phyloP scores from a whole-genome alignment of 768 basidiomycete species.

The Leucocoprinus leucothites region DNA sequence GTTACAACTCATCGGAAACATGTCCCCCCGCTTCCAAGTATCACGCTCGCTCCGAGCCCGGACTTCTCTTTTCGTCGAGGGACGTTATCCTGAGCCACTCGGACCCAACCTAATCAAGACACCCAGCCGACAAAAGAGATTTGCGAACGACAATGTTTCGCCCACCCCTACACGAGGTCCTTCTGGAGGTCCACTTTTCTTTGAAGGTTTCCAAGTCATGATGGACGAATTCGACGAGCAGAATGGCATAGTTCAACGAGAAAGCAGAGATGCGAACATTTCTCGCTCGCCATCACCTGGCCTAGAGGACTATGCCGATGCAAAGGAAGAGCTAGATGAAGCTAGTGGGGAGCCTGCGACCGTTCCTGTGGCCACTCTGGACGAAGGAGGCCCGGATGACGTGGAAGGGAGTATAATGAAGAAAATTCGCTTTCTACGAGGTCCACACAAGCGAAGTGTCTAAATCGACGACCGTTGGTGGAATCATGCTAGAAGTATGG shows the following conservation, averaged over 20 bases:
- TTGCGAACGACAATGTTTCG: background rate
- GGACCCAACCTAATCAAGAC: background rate
- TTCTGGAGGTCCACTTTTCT: conserved; percentile 1
- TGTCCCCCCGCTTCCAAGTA: conserved; percentile 10
- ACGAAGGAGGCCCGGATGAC: background rate
- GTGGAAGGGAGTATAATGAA: conserved; percentile 6
- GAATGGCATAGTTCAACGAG: background rate
- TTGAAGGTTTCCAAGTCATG: conserved; percentile 8
- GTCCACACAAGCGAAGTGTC: conserved; percentile 16
- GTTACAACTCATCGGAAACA: conserved; percentile 9
- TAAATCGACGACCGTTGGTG: conserved; percentile 25
- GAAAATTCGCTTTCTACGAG: background rate
- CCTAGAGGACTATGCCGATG: conserved; percentile 7
- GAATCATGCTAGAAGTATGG: conserved; percentile 71
- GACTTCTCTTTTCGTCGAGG: conserved; percentile 48
- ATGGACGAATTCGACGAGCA: conserved; percentile 9
- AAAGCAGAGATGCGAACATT: background rate
- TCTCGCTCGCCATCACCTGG: conserved; percentile 11
- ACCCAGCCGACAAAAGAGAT: background rate
- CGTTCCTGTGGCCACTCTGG: background rate
- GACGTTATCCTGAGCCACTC: conserved; percentile 5
- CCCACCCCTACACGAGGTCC: conserved; percentile 3
- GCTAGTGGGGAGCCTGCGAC: background rate
- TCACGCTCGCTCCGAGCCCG: conserved; percentile 51
- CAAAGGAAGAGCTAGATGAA: conserved; percentile 9